Evolutionary conservation across 129 eudicot species (phyloP), one percentile per base, ranked within the genome.

Genomic region (Erigeron canadensis): DNA sequence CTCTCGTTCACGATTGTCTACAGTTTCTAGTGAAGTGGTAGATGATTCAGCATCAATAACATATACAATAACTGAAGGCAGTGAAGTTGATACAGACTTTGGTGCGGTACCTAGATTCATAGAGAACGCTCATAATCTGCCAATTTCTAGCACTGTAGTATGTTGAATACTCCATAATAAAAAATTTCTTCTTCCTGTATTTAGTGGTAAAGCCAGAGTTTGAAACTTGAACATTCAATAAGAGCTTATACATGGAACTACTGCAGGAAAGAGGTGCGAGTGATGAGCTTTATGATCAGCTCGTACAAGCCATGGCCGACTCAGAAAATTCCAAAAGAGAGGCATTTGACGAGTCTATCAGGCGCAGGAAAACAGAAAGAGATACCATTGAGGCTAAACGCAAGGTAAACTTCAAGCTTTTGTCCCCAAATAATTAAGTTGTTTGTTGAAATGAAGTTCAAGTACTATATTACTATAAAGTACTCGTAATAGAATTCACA

Each of bases 341-440:
- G 68, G 96, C 96, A 57, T 84, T 58, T 77, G 87, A 87, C 67
- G 99, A 90, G 87, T 87, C 99, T 40, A 58, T 78, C 44, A 87
- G 79, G 83, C 93, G 96, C 56, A 80, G 81, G 69, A 87, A 88
- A 75, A 97, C 97, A 62, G 97, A 95, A 83, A 88, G 77, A 69
- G 86, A 82, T 28, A 91, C 89, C 59, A 86, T 84, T 53, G 89
- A 79, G 57, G 97, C 97, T 71, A 74, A 75, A 55, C 85, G 78
- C 81, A 85, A 78, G 86, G 99, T 90, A 85, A 84, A 59, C 45
- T 62, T 71, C 43, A 48, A 55, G 67, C 40, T 51, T 55, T 39
- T 34, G 10, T 51, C 47, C 53, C 38, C 21, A 75, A 54, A 42
- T 42, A 63, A n/a, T n/a, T n/a, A n/a, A n/a, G n/a, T n/a, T n/a